These are phyloP conservation scores for Chenopodium berlandieri DNA, from an alignment of 148 eudicot species.

Conservation along the genomic window DNA sequence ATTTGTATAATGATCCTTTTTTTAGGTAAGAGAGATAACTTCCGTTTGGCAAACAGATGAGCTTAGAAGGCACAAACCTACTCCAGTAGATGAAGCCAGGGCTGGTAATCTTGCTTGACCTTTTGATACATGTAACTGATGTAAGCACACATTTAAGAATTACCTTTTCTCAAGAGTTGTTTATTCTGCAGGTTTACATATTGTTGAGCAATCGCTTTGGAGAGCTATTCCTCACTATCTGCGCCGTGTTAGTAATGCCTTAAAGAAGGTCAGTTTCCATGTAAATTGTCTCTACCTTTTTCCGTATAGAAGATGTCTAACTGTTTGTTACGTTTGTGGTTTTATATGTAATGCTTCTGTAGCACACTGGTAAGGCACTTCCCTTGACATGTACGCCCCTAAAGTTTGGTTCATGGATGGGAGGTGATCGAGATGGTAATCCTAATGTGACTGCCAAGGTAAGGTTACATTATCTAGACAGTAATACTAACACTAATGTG, in stretches of 20 bases:
- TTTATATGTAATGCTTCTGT: constrained; percentile 16
- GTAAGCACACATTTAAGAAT: background rate
- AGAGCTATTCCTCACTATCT: constrained; percentile 85
- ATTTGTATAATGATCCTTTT: background rate
- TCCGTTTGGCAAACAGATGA: constrained; percentile 98
- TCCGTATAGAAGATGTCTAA: background rate
- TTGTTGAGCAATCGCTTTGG: constrained; percentile 98
- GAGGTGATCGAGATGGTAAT: constrained; percentile 98
- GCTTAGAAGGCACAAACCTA: constrained; percentile 87
- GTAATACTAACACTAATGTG: background rate
- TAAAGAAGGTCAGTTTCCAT: constrained; percentile 59
- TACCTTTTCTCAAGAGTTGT: background rate
- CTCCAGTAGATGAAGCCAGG: constrained; percentile 97
- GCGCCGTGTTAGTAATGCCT: constrained; percentile 88
- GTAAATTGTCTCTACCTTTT: background rate
- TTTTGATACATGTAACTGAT: background rate
- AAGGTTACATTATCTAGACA: constrained; percentile 10
- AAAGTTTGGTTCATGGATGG: constrained; percentile 97
- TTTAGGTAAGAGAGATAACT: constrained; percentile 84
- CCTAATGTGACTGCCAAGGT: constrained; percentile 97
- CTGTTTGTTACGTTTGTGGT: constrained; percentile 4
- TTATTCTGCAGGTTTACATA: constrained; percentile 56
- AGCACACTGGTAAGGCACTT: constrained; percentile 91
- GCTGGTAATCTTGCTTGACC: constrained; percentile 51
- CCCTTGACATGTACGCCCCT: constrained; percentile 92